Evolutionary conservation across 176 grass and related monocot genomes (phyloP).

Genomic region (Alloteropsis semialata): DNA sequence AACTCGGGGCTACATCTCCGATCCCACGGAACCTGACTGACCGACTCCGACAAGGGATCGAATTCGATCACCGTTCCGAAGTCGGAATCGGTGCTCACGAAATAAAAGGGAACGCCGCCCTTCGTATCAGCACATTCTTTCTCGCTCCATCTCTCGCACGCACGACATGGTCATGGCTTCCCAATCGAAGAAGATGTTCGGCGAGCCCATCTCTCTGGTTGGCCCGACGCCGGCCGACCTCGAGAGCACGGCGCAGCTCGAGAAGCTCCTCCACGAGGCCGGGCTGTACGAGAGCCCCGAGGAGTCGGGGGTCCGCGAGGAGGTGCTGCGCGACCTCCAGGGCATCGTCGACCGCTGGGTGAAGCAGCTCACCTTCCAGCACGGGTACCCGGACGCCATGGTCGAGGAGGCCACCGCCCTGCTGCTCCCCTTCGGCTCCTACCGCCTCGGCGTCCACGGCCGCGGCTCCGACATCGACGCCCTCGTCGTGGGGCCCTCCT

Average conservation of each 20-base stretch:
- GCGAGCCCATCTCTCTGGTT: slow-evolving; percentile 19
- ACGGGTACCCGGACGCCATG: slow-evolving; percentile 62
- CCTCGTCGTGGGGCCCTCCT: slow-evolving; percentile 80
- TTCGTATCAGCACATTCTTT: neutral
- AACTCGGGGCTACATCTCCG: neutral
- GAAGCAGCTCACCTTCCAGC: slow-evolving; percentile 53
- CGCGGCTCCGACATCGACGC: slow-evolving; percentile 83
- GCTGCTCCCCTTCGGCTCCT: slow-evolving; percentile 79
- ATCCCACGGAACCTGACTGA: too few species aligned
- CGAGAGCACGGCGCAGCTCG: neutral
- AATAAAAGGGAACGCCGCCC: neutral
- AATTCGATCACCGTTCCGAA: neutral
- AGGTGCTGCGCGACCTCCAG: slow-evolving; percentile 56
- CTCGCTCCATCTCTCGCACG: neutral
- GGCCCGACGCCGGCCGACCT: slow-evolving; percentile 22
- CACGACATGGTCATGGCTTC: neutral
- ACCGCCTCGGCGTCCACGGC: slow-evolving; percentile 80
- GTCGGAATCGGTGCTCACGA: neutral
- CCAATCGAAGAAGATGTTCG: neutral
- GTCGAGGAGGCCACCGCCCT: slow-evolving; percentile 68
- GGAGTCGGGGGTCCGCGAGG: slow-evolving; percentile 39
- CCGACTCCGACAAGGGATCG: neutral
- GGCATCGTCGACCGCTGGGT: slow-evolving; percentile 59
- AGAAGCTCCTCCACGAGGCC: slow-evolving; percentile 38
- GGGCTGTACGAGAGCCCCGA: slow-evolving; percentile 54